Evolutionary conservation across 192 early-diverging fungal genomes (phyloP).

Genomic region (Backusella liffmaniae): DNA sequence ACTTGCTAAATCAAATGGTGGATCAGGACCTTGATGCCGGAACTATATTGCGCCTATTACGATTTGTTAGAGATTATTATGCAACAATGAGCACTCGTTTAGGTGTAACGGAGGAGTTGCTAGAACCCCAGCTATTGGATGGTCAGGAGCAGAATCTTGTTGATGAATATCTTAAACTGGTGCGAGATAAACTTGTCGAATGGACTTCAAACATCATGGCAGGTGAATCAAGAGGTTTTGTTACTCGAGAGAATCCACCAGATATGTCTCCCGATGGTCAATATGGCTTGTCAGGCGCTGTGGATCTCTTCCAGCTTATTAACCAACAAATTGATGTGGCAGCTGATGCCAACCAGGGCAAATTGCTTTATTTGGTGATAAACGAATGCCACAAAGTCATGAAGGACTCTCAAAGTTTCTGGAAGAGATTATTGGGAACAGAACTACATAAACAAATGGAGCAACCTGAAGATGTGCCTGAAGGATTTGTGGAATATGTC

Average conservation of each 20-base stretch:
- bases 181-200: slow-evolving; percentile 80
- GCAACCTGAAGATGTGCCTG: slow-evolving; percentile 68
- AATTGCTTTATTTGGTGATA: slow-evolving; percentile 84
- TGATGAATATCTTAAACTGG: slow-evolving; percentile 90
- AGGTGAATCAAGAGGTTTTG: slow-evolving; percentile 79
- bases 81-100: slow-evolving; percentile 82
- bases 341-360: slow-evolving; percentile 80
- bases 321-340: slow-evolving; percentile 97
- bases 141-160: slow-evolving; percentile 89
- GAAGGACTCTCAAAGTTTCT: slow-evolving; percentile 79
- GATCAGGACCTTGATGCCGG: slow-evolving; percentile 80
- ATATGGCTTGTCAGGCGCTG: slow-evolving; percentile 80
- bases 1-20: slow-evolving; percentile 73
- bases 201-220: slow-evolving; percentile 92
- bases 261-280: slow-evolving; percentile 76
- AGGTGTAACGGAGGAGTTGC: slow-evolving; percentile 83
- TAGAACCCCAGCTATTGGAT: slow-evolving; percentile 89
- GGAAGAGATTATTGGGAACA: slow-evolving; percentile 70
- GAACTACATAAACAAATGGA: slow-evolving; percentile 83
- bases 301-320: slow-evolving; percentile 95
- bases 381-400: slow-evolving; percentile 78
- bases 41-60: slow-evolving; percentile 79
- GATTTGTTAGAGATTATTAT: slow-evolving; percentile 94
- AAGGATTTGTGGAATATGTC: slow-evolving; percentile 92
- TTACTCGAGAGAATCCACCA: slow-evolving; percentile 64